A percentile compares a stretch with the other conserved stretches of the same genome.
These are phyloP conservation scores for Wickerhamiella vanderwaltii DNA, from an alignment of 805 yeast genomes.

Conservation along the genomic window DNA sequence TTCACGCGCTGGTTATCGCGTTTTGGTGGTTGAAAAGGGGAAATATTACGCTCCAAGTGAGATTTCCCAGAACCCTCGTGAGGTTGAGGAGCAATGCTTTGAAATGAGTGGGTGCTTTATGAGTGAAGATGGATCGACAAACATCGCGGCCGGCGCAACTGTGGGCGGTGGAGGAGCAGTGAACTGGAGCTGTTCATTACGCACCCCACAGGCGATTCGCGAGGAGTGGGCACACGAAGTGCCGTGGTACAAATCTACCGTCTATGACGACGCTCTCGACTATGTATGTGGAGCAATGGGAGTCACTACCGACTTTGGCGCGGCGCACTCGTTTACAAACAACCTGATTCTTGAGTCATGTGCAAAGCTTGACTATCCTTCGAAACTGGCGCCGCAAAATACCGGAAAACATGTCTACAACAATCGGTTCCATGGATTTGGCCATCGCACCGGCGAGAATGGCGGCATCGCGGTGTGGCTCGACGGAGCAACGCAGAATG, in stretches of 20 bases:
- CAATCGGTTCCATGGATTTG: constrained; percentile 39
- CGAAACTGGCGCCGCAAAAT: constrained; percentile 36
- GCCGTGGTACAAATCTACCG: constrained; percentile 35
- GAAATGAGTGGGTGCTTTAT: constrained; percentile 32
- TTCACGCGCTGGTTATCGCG: constrained; percentile 32
- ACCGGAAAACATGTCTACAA: constrained; percentile 32
- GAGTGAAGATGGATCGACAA: constrained; percentile 29
- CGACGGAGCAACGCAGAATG: constrained; percentile 35
- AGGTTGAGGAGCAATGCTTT: constrained; percentile 30
- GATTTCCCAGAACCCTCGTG: constrained; percentile 29
- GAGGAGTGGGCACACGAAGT: constrained; percentile 38
- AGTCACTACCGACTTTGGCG: constrained; percentile 28
- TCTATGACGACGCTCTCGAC: constrained; percentile 35
- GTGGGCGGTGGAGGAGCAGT: constrained; percentile 49
- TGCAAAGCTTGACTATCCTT: constrained; percentile 35
- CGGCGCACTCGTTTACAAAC: constrained; percentile 36
- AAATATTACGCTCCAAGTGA: constrained; percentile 31
- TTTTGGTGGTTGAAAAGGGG: constrained; percentile 42
- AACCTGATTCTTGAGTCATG: constrained; percentile 34
- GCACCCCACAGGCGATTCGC: constrained; percentile 39
- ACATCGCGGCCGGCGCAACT: constrained; percentile 39
- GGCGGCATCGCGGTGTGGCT: constrained; percentile 44
- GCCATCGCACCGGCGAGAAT: constrained; percentile 40
- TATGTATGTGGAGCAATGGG: constrained; percentile 41
- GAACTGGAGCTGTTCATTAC: constrained; percentile 45